Conservation (phyloP, 805 yeast species). For the Myxozyma kluyveri region DNA sequence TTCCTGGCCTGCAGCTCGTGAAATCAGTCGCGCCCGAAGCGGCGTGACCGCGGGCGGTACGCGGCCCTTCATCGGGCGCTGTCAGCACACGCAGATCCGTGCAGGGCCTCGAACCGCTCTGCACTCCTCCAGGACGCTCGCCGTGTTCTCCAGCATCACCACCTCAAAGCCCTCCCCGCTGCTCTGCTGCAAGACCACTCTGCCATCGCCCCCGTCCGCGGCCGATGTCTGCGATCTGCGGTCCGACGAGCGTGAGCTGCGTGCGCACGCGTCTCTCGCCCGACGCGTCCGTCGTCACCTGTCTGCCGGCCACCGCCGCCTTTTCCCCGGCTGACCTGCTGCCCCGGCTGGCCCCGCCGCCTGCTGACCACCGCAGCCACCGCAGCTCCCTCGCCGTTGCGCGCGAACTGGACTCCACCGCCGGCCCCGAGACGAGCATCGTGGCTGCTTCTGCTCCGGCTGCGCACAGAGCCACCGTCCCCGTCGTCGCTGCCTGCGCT, state of each 20-base stretch:
- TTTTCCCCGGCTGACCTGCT: no score
- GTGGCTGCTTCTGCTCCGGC: neutral
- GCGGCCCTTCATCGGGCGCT: no score
- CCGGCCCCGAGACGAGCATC: neutral
- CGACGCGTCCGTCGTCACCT: neutral
- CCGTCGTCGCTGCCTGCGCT: no score
- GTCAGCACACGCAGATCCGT: no score
- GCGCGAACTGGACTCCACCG: no score
- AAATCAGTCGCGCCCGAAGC: no score
- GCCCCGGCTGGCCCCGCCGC: no score
- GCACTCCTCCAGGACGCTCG: slow-evolving; percentile 11
- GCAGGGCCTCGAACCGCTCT: neutral
- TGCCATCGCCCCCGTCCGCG: slow-evolving; percentile 12
- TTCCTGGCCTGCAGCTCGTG: no score
- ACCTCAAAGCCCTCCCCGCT: slow-evolving; percentile 14
- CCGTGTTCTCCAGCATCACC: slow-evolving; percentile 12
- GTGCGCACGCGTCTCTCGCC: neutral
- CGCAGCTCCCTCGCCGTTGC: no score
- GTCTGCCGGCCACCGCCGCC: neutral
- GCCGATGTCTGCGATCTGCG: slow-evolving; percentile 10
- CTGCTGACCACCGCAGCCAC: no score
- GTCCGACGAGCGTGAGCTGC: neutral
- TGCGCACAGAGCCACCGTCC: neutral
- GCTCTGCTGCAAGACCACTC: slow-evolving; percentile 14
- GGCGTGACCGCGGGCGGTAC: no score